Evolutionary conservation across 2,329 filamentous ascomycete genomes (phyloP), one percentile per base, ranked within the genome.

Genomic region (Tympanopsis confertula): DNA sequence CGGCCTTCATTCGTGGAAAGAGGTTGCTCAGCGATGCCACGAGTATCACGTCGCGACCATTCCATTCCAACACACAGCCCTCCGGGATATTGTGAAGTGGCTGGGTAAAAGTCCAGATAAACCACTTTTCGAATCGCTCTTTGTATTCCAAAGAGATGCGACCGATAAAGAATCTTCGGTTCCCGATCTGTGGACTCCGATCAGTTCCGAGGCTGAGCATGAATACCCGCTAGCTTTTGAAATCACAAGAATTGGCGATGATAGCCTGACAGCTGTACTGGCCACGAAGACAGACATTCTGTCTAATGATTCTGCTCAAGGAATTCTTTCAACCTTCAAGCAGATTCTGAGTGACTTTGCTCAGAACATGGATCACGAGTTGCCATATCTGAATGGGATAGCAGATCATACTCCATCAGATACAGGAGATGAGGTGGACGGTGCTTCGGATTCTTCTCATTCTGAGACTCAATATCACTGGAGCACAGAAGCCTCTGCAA

Each of bases 211-310:
- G 3, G 57, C 57, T 3, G 55, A 63, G 12, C 67, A 76, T 0
- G 82, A 88, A 45, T 91, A 87, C 47, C 79, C 85, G 0, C 57
- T 94, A 4, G 82, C 87, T 2, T 68, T 94, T 30, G 88, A 94
- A 46, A 73, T 78, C 3, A 74, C 75, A 4, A 63, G 82, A 13
- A 60, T 55, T 4, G 37, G 49, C 1, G 56, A 68, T 15, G 61
- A 65, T 1, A 52, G 49, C 0, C 53, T 91, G 1, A 61, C 54
- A 0, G 45, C 84, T 2, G 73, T 71, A 0, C 52, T 88, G 14
- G 76, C 80, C 3, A 67, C 76, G 1, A 73, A 80, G 46, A 57
- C 50, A 0, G 48, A 54, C 1, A 42, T 62, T 5, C 58, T 58
- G 0, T 53, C 62, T 18, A 39, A 48, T 2, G 5, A 47, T 13